Conservation (phyloP, 73 alveolate genomes). For the Tetrahymena malaccensis region DNA sequence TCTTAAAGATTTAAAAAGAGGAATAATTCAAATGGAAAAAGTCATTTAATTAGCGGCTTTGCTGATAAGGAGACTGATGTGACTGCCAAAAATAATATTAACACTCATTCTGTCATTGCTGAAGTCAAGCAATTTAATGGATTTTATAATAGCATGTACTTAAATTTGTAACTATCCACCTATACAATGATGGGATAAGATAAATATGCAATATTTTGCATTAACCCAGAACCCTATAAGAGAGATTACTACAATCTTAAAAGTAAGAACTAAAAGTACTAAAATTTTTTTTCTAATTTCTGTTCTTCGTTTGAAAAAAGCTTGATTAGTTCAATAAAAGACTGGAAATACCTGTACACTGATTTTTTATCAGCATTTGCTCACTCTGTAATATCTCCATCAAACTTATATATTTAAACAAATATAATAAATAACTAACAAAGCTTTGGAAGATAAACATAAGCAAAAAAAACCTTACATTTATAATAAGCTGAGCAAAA, state of each 20-base stretch:
- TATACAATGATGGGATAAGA: background rate
- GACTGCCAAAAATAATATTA: background rate
- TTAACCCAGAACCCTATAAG: background rate
- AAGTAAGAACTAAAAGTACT: background rate
- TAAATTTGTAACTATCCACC: background rate
- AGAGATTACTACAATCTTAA: background rate
- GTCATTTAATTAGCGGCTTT: background rate
- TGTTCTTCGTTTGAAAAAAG: background rate
- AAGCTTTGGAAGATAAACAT: background rate
- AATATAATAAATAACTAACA: background rate
- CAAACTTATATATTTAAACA: background rate
- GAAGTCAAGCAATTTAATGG: background rate
- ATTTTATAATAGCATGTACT: background rate
- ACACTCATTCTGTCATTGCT: background rate
- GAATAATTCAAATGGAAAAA: background rate
- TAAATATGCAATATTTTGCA: background rate
- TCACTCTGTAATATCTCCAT: background rate
- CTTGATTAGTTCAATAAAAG: background rate
- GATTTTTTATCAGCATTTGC: background rate
- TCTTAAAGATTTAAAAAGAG: background rate
- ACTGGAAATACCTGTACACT: background rate
- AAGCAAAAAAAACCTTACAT: background rate
- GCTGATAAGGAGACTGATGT: background rate
- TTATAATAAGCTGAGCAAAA: background rate
- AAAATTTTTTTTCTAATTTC: background rate